phyloP scores from a whole-genome alignment of 306 rosid species.

The Chamaecrista fasciculata region DNA sequence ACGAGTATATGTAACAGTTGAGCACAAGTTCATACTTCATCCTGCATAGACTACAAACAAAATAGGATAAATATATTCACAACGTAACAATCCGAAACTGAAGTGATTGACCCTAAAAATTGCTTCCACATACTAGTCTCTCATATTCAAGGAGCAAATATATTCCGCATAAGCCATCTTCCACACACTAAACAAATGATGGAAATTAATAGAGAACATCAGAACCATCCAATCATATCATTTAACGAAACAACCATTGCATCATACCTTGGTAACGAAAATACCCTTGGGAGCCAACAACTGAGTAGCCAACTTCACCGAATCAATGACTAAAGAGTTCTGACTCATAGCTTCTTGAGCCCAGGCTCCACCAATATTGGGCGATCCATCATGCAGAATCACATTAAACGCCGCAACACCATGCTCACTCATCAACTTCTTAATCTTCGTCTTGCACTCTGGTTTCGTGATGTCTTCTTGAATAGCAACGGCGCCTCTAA shows the following conservation, averaged over 20 bases:
- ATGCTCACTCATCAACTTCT: conserved; percentile 57
- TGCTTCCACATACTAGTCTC: neutral
- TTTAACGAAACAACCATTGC: neutral
- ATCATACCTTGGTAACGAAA: conserved; percentile 72
- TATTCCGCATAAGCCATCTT: neutral
- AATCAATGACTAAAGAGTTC: conserved; percentile 81
- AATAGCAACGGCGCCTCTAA: conserved; percentile 68
- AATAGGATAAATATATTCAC: neutral
- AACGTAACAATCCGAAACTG: neutral
- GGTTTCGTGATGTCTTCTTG: conserved; percentile 83
- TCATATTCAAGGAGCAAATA: neutral
- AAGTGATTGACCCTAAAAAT: neutral
- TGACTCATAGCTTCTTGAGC: conserved; percentile 87
- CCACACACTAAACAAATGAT: neutral
- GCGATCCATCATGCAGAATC: conserved; percentile 84
- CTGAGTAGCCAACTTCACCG: conserved; percentile 80
- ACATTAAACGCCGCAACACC: conserved; percentile 59
- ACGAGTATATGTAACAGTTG: no score
- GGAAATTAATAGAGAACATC: neutral
- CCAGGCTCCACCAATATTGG: conserved; percentile 95
- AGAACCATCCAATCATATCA: neutral
- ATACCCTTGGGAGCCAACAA: conserved; percentile 79
- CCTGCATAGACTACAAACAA: neutral
- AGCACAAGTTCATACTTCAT: no score
- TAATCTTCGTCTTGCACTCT: conserved; percentile 63